These are phyloP conservation scores for Candida pini DNA, from an alignment of 805 yeast species.

Conservation along the genomic window DNA sequence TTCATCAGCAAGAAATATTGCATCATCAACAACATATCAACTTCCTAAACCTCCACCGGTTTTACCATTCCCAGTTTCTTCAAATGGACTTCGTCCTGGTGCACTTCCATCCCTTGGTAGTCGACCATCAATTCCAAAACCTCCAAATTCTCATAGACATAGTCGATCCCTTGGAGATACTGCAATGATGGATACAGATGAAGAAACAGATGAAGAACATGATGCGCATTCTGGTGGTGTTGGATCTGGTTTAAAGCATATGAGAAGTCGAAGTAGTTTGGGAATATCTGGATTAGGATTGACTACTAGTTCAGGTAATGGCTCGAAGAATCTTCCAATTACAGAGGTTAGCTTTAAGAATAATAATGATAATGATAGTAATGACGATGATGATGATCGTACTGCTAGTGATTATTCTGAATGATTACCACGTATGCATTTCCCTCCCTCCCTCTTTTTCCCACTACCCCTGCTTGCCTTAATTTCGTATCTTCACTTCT, in stretches of 20 bases:
- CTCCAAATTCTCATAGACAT: not conserved
- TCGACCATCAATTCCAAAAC: not conserved
- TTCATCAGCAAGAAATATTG: not conserved
- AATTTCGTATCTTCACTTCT: too few relatives aligned
- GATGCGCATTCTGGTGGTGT: slow-evolving; percentile 4
- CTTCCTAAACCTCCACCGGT: not conserved
- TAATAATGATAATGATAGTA: slow-evolving; percentile 5
- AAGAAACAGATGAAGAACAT: slow-evolving; percentile 16
- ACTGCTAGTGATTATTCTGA: slow-evolving; percentile 23
- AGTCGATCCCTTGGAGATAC: not conserved
- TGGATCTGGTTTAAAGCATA: slow-evolving; percentile 2
- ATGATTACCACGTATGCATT: slow-evolving; percentile 2
- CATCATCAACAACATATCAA: not conserved
- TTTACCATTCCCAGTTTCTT: not conserved
- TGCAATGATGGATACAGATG: slow-evolving; percentile 8
- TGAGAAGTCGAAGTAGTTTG: slow-evolving; percentile 1
- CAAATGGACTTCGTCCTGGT: not conserved
- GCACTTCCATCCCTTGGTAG: not conserved
- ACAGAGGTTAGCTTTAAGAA: too few relatives aligned
- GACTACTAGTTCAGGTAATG: not conserved
- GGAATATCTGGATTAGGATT: slow-evolving; percentile 15
- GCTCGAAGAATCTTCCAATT: too few relatives aligned
- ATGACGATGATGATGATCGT: slow-evolving; percentile 23
- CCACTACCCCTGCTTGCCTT: not conserved
- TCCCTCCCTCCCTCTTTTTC: not conserved